Base-by-base conservation (phyloP, 768 basidiomycete genomes). In the Psilocybe cubensis region DNA sequence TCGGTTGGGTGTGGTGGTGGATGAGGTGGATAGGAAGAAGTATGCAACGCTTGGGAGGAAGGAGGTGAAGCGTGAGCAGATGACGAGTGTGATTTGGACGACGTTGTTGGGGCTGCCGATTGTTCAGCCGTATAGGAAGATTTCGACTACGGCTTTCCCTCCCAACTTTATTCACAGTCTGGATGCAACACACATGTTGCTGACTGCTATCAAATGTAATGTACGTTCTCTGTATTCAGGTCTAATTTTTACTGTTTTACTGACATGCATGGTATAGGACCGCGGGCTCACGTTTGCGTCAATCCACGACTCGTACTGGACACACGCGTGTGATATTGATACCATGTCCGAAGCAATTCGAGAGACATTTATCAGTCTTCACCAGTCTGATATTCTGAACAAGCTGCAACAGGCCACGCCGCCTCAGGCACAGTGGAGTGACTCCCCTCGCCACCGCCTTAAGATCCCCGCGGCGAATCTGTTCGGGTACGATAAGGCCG, bases 251-350 rank as follows among this genome's bases (percentile, higher is more conserved):
- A n/a, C n/a, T n/a, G n/a, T n/a, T n/a, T n/a, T n/a, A n/a, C n/a
- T n/a, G n/a, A n/a, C 51, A 2, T 54, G 17, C 35, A n/a, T n/a
- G 40, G 17, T n/a, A 2, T 64, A 94, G 91, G 83, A 87, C 12
- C 83, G 83, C 66, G 80, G 78, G 33, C 67, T 99, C 62, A 87
- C 88, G 0, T 98, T 98, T 70, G 96, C 96, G 0, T 92, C 94
- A 0, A 97, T 99, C 10, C 97, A 99, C 68, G 97, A 99, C 69
- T 98, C 97, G 0, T 99, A 98, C 74, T 99, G 97, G 97, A 98
- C 96, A 3, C 97, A 99, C 68, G 90, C 97, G 0, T 83, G 76
- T 43, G 83, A 81, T 62, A 89, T 98, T 52, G 92, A 97, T 72
- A 75, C 85, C 50, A 96, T 98, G 94, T 91, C 93, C 0, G 79